These are phyloP conservation scores for Ophiostoma tasmaniense DNA, from an alignment of 2,329 filamentous ascomycete species.

Conservation along the genomic window DNA sequence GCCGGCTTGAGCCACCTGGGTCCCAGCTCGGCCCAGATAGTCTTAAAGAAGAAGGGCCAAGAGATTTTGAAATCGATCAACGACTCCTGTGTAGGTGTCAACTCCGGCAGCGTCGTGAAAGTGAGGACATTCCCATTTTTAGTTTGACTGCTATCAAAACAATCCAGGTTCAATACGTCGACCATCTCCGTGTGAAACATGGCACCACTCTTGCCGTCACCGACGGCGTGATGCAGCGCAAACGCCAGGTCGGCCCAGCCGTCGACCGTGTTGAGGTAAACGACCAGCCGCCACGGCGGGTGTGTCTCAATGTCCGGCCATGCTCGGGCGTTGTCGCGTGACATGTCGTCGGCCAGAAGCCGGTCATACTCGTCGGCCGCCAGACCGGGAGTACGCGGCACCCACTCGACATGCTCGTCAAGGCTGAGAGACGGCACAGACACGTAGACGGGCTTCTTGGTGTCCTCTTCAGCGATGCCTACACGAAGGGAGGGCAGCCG, in stretches of 20 bases:
- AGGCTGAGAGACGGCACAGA: slow-evolving; percentile 37
- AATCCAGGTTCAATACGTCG: slow-evolving; percentile 32
- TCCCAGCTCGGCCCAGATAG: slow-evolving; percentile 33
- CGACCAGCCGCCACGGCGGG: slow-evolving; percentile 41
- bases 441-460: slow-evolving; percentile 36
- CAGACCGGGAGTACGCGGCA: slow-evolving; percentile 14
- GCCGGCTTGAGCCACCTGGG: slow-evolving; percentile 31
- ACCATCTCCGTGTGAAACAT: slow-evolving; percentile 43
- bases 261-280: slow-evolving; percentile 26
- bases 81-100: slow-evolving; percentile 35
- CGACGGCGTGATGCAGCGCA: slow-evolving; percentile 44
- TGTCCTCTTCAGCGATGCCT: slow-evolving; percentile 39
- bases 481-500: slow-evolving; percentile 41
- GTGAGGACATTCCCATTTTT: slow-evolving; percentile 22
- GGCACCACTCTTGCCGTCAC: slow-evolving; percentile 42
- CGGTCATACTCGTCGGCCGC: slow-evolving; percentile 26
- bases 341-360: slow-evolving; percentile 28
- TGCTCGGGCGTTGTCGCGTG: slow-evolving; percentile 32
- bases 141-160: too few relatives aligned
- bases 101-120: slow-evolving; percentile 26
- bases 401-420: slow-evolving; percentile 34
- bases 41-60: slow-evolving; percentile 32
- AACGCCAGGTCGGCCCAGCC: slow-evolving; percentile 37
- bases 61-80: slow-evolving; percentile 34
- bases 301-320: slow-evolving; percentile 34